Evolutionary conservation across 495 filamentous ascomycete species (phyloP), one percentile per base, ranked within the genome.

Genomic region (Parachaetomium inaequale): DNA sequence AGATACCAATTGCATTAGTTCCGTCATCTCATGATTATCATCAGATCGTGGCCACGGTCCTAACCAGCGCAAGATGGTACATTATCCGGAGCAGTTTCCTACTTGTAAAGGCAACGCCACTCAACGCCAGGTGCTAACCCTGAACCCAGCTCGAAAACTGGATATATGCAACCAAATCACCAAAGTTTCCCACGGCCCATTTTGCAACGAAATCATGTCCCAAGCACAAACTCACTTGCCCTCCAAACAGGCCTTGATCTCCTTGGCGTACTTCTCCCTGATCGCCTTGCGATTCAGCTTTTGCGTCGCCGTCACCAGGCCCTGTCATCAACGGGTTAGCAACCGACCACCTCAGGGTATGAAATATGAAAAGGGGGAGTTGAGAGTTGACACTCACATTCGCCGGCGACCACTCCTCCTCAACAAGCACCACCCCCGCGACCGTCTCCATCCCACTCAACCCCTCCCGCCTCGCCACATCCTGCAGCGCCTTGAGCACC

Each of bases 361-460:
- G 53, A 55, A 52, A 40, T 19, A 45, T 11, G 38, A 4, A 5
- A 50, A 57, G 38, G 25, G 38, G 14, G 8, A 54, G 19, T 28
- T 21, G 47, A 4, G 34, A 26, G 12, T 12, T 17, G 7, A 12
- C 14, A 73, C 83, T 82, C 71, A 87, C 85, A 71, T 81, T 87
- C 17, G 77, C 74, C 28, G 85, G 85, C 57, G 84, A 86, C 85
- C 85, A 88, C 72, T 88, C 85, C 65, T 86, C 85, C 50, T 86
- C 84, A 1, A 79, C 78, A 31, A 88, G 26, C 58, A 87, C 84
- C 25, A 87, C 82, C 23, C 84, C 84, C 5, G 75, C 74, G 28
- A 88, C 77, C 40, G 83, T 81, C 78, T 88, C 85, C 50, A 87
- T 80, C 3, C 70, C 68, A 10, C 71, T 74, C 26, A 88, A 67